Conservation (phyloP, 805 yeast genomes). For the Cyberlindnera lachancei region DNA sequence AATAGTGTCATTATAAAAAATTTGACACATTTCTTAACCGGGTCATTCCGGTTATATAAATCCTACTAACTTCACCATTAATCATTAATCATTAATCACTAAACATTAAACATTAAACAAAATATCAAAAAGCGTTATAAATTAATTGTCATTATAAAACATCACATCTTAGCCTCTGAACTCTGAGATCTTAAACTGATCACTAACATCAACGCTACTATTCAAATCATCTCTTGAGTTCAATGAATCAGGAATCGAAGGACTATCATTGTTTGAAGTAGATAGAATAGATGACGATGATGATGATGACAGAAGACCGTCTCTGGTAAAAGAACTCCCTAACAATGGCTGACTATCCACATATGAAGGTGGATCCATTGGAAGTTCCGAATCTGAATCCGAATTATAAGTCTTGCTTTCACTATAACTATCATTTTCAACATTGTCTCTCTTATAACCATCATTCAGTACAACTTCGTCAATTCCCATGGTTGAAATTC, state of each 20-base stretch:
- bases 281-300: constrained; percentile 4
- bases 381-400: constrained; percentile 3
- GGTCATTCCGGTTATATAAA: too few relatives aligned
- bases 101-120: too few relatives aligned
- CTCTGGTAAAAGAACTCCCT: constrained; percentile 10
- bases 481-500: neutral
- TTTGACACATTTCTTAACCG: too few relatives aligned
- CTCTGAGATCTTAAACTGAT: constrained; percentile 12
- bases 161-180: too few relatives aligned
- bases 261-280: neutral
- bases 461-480: constrained; percentile 14
- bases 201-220: constrained; percentile 15
- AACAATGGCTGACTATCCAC: constrained; percentile 20
- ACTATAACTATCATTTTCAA: neutral
- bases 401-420: constrained; percentile 1
- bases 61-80: too few relatives aligned
- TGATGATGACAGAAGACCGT: neutral
- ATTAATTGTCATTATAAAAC: too few relatives aligned
- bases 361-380: constrained; percentile 29
- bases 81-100: too few relatives aligned
- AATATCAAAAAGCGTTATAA: too few relatives aligned
- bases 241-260: neutral
- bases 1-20: too few relatives aligned
- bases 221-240: constrained; percentile 1
- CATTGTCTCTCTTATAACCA: neutral